phyloP scores from a whole-genome alignment of 73 alveolate genomes.

The Stentor roeselii region DNA sequence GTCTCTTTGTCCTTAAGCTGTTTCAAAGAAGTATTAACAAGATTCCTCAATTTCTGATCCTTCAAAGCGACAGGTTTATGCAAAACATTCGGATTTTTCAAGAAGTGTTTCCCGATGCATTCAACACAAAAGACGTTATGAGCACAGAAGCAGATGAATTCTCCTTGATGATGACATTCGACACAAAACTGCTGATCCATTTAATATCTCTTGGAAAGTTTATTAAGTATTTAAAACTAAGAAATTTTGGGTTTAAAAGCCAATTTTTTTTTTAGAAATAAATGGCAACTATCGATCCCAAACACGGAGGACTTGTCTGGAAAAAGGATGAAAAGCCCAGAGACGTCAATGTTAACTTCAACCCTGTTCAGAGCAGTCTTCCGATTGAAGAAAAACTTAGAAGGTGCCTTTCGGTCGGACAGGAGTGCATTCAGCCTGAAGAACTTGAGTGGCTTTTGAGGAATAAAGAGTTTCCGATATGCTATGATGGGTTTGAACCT shows the following conservation, averaged over 20 bases:
- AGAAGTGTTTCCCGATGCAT: constrained; percentile 6
- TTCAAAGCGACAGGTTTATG: constrained; percentile 5
- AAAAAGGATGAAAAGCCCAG: not conserved
- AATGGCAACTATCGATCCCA: constrained; percentile 24
- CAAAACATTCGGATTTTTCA: not conserved
- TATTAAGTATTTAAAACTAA: too few relatives aligned
- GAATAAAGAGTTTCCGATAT: constrained; percentile 79
- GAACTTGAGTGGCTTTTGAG: constrained; percentile 68
- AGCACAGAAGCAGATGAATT: not conserved
- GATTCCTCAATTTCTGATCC: not conserved
- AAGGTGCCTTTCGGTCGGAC: constrained; percentile 78
- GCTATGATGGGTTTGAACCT: constrained; percentile 99
- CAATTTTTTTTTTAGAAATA: too few relatives aligned
- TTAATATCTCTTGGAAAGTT: too few relatives aligned
- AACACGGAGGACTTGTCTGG: constrained; percentile 25
- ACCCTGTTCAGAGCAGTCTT: constrained; percentile 26
- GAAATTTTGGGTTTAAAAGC: too few relatives aligned
- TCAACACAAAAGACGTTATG: not conserved
- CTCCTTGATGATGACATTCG: not conserved
- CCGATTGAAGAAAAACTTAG: constrained; percentile 59
- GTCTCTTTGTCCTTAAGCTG: not conserved
- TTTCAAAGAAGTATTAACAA: not conserved
- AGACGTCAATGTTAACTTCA: not conserved
- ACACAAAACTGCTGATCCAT: not conserved
- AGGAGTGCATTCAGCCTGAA: constrained; percentile 77